Evolutionary conservation across 73 alveolate genomes (phyloP), one percentile per base, ranked within the genome.

Genomic region (Paramecium pentaurelia): DNA sequence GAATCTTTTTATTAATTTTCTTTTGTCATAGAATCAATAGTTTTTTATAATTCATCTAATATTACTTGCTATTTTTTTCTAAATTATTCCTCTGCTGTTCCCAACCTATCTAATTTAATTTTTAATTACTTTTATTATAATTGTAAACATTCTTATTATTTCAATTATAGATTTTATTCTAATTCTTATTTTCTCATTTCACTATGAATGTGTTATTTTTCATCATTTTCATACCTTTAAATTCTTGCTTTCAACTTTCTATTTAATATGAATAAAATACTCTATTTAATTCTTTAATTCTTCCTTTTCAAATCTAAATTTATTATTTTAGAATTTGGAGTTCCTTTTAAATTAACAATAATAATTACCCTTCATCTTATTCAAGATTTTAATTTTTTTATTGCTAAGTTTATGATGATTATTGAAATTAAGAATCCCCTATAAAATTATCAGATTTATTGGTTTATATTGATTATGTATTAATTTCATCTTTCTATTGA

Each of bases 161-260:
- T 64, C 30, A 14, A 10, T 34, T 64, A 64, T 64, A 64, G 30
- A 32, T 64, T 64, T 32, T 32, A 34, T 34, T 64, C 84, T 28
- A 64, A 32, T 28, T 64, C 84, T 28, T 64, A 64, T 64, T 64
- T 64, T 34, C 84, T 64, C 8, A 25, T 10, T 64, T 64, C 84
- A 28, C 28, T 32, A 64, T 64, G 84, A 3, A 28, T 34, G 47
- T 64, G 28, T 28, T 64, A 12, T 64, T 64, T 64, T 64, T 64
- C 84, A 64, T 64, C 84, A 28, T 64, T 64, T 64, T 64, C 84
- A 64, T 64, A 64, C 30, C 84, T 64, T 64, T 64, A n/a, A 32
- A 64, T 64, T 64, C 84, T 64, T 12, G 84, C 84, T 34, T 64
- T 64, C 51, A 64, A 64, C 47, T 64, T 64, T 64, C 84, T 64